Evolutionary conservation across 2,329 filamentous ascomycete species (phyloP).

Genomic region (Trichoderma lentiforme): DNA sequence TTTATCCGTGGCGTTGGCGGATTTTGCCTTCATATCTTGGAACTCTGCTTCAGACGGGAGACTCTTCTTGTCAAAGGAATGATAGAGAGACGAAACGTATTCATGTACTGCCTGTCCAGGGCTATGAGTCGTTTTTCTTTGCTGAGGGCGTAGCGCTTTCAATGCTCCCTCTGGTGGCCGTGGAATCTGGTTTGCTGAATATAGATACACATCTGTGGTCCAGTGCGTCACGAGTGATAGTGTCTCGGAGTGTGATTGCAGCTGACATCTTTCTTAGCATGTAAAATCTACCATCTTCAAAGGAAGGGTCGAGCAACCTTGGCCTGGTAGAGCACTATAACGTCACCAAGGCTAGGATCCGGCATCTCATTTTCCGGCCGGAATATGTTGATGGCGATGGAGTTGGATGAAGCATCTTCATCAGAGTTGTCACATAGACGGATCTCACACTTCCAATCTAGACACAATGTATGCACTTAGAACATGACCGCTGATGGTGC

Average conservation of each 20-base stretch:
- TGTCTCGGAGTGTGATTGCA: background rate
- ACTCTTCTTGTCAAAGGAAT: conserved; percentile 40
- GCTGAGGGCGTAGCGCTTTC: conserved; percentile 26
- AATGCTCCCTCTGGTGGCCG: conserved; percentile 37
- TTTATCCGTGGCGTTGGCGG: conserved; percentile 50
- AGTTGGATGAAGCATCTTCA: conserved; percentile 39
- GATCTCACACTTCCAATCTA: conserved; percentile 60
- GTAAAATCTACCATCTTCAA: background rate
- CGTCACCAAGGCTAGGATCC: conserved; percentile 38
- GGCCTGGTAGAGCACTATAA: conserved; percentile 46
- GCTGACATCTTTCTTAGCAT: conserved; percentile 5
- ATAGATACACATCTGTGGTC: conserved; percentile 45
- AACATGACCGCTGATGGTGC: background rate
- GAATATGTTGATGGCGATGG: conserved; percentile 59
- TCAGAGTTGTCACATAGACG: conserved; percentile 58
- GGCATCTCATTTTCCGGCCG: conserved; percentile 49
- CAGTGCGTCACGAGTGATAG: conserved; percentile 45
- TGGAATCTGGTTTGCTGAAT: conserved; percentile 33
- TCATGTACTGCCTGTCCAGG: conserved; percentile 32
- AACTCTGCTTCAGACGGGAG: conserved; percentile 47
- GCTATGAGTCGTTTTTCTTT: conserved; percentile 22
- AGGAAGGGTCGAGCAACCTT: conserved; percentile 43
- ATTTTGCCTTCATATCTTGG: conserved; percentile 34
- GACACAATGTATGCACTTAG: background rate
- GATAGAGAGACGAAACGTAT: conserved; percentile 49